Base-by-base conservation (phyloP, 345 rosid species). In the Eucalyptus pumila region DNA sequence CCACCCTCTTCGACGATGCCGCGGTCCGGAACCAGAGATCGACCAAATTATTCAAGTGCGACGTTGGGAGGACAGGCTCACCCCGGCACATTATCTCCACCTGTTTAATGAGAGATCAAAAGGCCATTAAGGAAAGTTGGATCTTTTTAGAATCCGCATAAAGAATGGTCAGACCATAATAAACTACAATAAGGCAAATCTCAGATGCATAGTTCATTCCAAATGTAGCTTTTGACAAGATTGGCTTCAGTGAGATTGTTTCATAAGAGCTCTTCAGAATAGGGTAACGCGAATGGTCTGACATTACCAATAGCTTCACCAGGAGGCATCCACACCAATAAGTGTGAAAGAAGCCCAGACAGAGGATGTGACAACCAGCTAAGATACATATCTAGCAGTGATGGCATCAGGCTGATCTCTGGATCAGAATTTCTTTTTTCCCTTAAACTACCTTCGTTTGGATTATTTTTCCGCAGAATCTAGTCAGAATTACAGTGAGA, bases 1-100 rank as follows among this genome's bases (percentile, higher is more conserved):
- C 91, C 23, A 95, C 93, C 87, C 92, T 93, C 56, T 93, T 94
- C 1, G 97, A 62, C 7, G 94, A 91, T 14, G 94, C 92, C 16
- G 93, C 90, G 16, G 94, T 92, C 45, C 90, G 93, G 88, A 94
- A 91, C 98, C 98, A 96, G 48, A 94, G 89, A 91, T 96, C 97
- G 3, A 96, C 94, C 80, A 96, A 85, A 91, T 89, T 91, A 54
- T 93, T 94, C 87, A 95, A 89, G 67, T 91, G 92, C 87, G 87
- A 89, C 1, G 94, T 90, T 24, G 98, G 95, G 87, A 87, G 91
- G 51, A 95, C 93, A 1, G 96, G 94, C 87, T 91, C 93, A 24
- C 95, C 98, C 48, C 93, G 89, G 91, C 98, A 96, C 90, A 93
- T 86, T 88, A 96, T 91, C 89, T 95, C 98, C 92, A 96, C 96